phyloP scores from a whole-genome alignment of 2,329 filamentous ascomycete species.

The Aspergillus texensis region DNA sequence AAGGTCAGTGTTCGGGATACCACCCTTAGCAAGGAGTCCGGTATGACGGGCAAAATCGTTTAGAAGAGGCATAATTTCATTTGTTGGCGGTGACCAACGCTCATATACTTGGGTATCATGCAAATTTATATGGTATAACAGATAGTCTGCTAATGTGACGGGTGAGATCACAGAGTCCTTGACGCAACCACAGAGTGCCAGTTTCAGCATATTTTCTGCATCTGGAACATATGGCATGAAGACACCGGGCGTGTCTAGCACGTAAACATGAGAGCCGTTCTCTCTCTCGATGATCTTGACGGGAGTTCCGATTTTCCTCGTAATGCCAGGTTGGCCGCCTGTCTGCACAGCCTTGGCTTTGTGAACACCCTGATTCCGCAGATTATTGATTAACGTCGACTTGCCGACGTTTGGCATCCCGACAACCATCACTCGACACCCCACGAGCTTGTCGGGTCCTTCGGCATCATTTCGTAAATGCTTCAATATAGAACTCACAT shows the following conservation, averaged over 20 bases:
- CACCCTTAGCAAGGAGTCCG: slow-evolving; percentile 75
- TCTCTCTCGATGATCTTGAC: slow-evolving; percentile 74
- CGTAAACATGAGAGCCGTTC: slow-evolving; percentile 67
- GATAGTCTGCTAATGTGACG: slow-evolving; percentile 82
- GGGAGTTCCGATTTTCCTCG: slow-evolving; percentile 77
- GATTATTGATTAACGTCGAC: slow-evolving; percentile 86
- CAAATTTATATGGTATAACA: slow-evolving; percentile 81
- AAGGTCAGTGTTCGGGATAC: slow-evolving; percentile 68
- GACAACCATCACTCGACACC: slow-evolving; percentile 82
- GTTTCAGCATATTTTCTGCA: slow-evolving; percentile 87
- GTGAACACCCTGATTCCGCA: slow-evolving; percentile 70
- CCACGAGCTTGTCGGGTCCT: slow-evolving; percentile 62
- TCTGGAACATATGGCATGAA: slow-evolving; percentile 90
- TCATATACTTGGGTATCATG: slow-evolving; percentile 64
- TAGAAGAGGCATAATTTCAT: slow-evolving; percentile 77
- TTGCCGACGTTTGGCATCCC: slow-evolving; percentile 99
- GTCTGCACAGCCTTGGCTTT: slow-evolving; percentile 74
- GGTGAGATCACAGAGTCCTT: slow-evolving; percentile 83
- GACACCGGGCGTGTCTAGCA: slow-evolving; percentile 91
- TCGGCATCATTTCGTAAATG: slow-evolving; percentile 34
- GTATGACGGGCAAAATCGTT: slow-evolving; percentile 70
- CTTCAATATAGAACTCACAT: slow-evolving; percentile 36
- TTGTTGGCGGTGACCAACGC: slow-evolving; percentile 72
- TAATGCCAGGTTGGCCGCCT: slow-evolving; percentile 86
- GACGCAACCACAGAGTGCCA: slow-evolving; percentile 87